These are phyloP conservation scores for Penicillium ochrochloron DNA, from an alignment of 495 filamentous ascomycete genomes.

Conservation along the genomic window DNA sequence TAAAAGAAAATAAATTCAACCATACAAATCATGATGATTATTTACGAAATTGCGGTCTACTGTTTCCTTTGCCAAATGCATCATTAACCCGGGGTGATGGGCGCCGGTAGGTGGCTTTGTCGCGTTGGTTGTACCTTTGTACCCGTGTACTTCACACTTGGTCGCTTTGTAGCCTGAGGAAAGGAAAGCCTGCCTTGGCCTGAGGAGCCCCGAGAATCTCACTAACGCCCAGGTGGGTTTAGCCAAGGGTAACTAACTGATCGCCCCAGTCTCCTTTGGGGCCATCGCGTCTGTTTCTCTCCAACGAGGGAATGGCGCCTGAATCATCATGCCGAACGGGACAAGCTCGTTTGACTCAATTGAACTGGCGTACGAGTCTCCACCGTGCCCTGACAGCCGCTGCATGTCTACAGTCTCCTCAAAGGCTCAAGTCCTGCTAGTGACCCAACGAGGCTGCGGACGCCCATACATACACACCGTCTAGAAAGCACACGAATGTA, in stretches of 20 bases:
- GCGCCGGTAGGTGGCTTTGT: constrained; percentile 8
- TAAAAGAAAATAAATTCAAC: background rate
- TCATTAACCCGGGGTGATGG: constrained; percentile 8
- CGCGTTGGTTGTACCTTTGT: background rate
- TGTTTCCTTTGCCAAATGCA: background rate
- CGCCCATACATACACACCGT: background rate
- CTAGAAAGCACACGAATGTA: background rate
- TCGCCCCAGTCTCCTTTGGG: background rate
- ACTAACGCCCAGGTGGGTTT: constrained; percentile 3
- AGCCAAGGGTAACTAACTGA: background rate
- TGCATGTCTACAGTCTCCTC: background rate
- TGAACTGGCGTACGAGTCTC: background rate
- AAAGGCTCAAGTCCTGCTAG: background rate
- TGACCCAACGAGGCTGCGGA: background rate
- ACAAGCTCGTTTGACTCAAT: constrained; percentile 5
- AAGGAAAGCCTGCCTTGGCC: background rate
- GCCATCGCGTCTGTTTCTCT: background rate
- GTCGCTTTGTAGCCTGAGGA: background rate
- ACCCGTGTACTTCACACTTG: background rate
- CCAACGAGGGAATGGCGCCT: background rate
- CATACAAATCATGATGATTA: background rate
- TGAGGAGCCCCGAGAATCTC: background rate
- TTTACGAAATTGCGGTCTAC: background rate
- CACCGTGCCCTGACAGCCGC: constrained; percentile 7
- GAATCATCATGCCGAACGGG: background rate